Evolutionary conservation across 1,284 basidiomycete genomes (phyloP).

Genomic region (Ganoderma meredithae): DNA sequence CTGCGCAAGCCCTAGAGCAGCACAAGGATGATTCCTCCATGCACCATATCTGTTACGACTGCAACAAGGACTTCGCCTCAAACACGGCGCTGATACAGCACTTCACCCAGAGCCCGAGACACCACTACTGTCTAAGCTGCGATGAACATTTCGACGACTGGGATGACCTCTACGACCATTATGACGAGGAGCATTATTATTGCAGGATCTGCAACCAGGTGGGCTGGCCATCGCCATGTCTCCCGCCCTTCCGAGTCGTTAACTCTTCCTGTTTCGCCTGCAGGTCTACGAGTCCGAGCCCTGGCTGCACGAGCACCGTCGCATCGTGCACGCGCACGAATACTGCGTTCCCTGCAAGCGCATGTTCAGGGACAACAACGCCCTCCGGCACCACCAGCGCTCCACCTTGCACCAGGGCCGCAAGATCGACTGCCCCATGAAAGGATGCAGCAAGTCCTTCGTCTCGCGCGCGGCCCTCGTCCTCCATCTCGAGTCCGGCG

Average conservation of each 20-base stretch:
- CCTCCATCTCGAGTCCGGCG: slow-evolving; percentile 44
- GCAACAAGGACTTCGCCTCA: slow-evolving; percentile 36
- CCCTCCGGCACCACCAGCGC: slow-evolving; percentile 37
- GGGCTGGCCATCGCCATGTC: background rate
- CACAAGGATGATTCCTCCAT: slow-evolving; percentile 39
- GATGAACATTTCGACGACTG: slow-evolving; percentile 33
- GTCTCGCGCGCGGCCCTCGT: slow-evolving; percentile 42
- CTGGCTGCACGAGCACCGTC: slow-evolving; percentile 36
- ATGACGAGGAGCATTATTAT: slow-evolving; percentile 27
- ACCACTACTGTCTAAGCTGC: slow-evolving; percentile 39
- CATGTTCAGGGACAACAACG: slow-evolving; percentile 36
- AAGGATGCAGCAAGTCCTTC: slow-evolving; percentile 39
- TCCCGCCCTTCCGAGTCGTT: background rate
- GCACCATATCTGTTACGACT: slow-evolving; percentile 47
- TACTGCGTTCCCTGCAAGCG: slow-evolving; percentile 40
- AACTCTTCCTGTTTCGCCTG: background rate
- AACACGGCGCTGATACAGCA: slow-evolving; percentile 30
- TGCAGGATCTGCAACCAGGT: slow-evolving; percentile 32
- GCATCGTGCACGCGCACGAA: slow-evolving; percentile 31
- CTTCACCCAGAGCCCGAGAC: slow-evolving; percentile 34
- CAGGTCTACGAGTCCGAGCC: slow-evolving; percentile 26
- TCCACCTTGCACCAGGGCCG: slow-evolving; percentile 39
- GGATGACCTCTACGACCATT: slow-evolving; percentile 31
- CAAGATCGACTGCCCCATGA: slow-evolving; percentile 36
- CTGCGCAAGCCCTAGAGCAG: slow-evolving; percentile 32